Percentiles rank a stretch among this genome's conserved stretches.
Evolutionary conservation across 2,329 filamentous ascomycete genomes (phyloP).

Genomic region (Pseudogymnoascus sp.): DNA sequence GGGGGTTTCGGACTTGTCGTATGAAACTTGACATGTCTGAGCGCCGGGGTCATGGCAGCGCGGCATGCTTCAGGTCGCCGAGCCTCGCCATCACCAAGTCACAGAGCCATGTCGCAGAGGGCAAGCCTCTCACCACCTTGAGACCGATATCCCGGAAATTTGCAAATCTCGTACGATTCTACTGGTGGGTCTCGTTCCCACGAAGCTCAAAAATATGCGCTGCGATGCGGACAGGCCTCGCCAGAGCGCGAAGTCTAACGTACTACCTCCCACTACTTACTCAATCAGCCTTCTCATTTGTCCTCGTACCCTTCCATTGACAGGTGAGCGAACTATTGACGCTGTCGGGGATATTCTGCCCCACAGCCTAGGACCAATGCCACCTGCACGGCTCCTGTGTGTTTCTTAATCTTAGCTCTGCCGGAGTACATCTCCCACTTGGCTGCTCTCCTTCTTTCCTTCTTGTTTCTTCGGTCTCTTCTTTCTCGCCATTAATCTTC

Average conservation of each 20-base stretch:
- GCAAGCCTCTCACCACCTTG: conserved; percentile 5
- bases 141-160: conserved; percentile 3
- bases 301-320: neutral
- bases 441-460: conserved; percentile 2
- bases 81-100: neutral
- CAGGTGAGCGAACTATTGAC: conserved; percentile 1
- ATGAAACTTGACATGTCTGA: conserved; percentile 9
- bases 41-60: conserved; percentile 1
- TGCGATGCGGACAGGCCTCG: conserved; percentile 1
- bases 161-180: neutral
- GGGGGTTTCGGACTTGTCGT: conserved; percentile 5
- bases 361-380: neutral
- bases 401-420: conserved; percentile 3
- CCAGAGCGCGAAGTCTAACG: conserved; percentile 7
- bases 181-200: neutral
- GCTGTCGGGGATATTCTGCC: neutral
- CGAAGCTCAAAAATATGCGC: neutral
- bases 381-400: conserved; percentile 4
- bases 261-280: neutral
- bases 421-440: neutral
- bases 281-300: neutral
- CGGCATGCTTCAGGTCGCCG: conserved; percentile 3
- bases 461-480: neutral
- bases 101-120: neutral
- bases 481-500: neutral